Conservation (phyloP, 345 rosid genomes). For the Excoecaria cochinchinensis region DNA sequence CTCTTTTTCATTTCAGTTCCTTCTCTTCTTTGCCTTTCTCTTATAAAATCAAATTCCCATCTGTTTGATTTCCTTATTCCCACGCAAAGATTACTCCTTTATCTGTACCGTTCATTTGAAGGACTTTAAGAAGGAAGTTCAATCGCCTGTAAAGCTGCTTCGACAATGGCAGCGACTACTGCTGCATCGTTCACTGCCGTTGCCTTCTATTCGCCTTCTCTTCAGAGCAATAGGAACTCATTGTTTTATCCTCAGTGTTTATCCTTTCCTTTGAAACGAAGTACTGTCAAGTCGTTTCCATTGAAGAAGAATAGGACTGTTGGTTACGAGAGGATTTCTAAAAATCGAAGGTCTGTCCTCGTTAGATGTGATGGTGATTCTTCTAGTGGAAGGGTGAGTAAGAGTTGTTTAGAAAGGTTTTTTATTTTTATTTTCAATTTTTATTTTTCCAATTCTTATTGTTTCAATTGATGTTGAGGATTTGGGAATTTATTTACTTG, state of each 20-base stretch:
- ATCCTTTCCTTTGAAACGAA: slow-evolving; percentile 38
- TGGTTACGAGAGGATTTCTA: slow-evolving; percentile 28
- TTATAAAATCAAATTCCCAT: background rate
- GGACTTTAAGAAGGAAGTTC: background rate
- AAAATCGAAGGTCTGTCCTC: slow-evolving; percentile 32
- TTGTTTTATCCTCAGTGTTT: slow-evolving; percentile 33
- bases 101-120: background rate
- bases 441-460: background rate
- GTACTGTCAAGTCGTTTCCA: slow-evolving; percentile 29
- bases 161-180: slow-evolving; percentile 31
- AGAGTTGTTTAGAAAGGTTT: background rate
- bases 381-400: slow-evolving; percentile 56
- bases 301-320: slow-evolving; percentile 28
- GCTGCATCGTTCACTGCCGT: slow-evolving; percentile 40
- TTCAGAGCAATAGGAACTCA: slow-evolving; percentile 20
- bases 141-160: background rate
- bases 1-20: background rate
- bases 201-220: slow-evolving; percentile 11
- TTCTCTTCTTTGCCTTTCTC: no score
- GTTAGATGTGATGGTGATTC: slow-evolving; percentile 71
- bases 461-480: background rate
- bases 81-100: slow-evolving; percentile 30
- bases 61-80: slow-evolving; percentile 24
- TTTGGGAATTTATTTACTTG: background rate
- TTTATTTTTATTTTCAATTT: no score